phyloP scores from a whole-genome alignment of 192 early-diverging fungal species.

The Rhizoclosmatium sp. region DNA sequence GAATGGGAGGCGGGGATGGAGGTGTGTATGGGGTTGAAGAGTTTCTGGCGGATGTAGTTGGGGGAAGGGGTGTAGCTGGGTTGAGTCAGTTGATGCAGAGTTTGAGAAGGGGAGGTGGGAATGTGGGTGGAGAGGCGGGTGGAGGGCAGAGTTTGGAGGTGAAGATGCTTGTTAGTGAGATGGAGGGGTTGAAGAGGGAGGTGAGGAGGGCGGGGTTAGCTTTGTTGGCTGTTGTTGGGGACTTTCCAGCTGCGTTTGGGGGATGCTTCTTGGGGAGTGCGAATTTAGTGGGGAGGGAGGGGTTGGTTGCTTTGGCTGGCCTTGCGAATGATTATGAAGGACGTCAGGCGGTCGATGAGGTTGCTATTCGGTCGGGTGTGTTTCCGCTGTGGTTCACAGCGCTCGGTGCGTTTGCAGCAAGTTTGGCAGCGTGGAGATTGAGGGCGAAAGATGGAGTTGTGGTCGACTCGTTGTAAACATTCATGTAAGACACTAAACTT shows the following conservation, averaged over 20 bases:
- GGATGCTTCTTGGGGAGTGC: not conserved
- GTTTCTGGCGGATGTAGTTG: conserved; percentile 11
- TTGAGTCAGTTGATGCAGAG: not conserved
- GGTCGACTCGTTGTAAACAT: conserved; percentile 18
- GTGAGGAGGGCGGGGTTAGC: not conserved
- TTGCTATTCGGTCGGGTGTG: not conserved
- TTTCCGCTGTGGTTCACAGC: not conserved
- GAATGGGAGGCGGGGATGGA: not conserved
- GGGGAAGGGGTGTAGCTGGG: not conserved
- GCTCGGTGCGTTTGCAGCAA: not conserved
- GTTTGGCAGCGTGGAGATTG: conserved; percentile 11
- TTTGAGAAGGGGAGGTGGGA: not conserved
- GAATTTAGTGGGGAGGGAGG: not conserved
- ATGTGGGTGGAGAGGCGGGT: not conserved
- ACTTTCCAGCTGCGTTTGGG: conserved; percentile 8
- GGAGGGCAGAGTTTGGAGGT: conserved; percentile 1
- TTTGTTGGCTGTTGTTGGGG: not conserved
- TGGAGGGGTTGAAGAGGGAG: conserved; percentile 14
- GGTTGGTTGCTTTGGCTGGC: not conserved
- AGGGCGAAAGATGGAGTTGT: not conserved
- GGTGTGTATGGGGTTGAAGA: conserved; percentile 12
- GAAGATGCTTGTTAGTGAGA: conserved; percentile 18
- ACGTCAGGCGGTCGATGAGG: not conserved
- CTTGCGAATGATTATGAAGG: not conserved
- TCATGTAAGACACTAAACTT: not conserved